Evolutionary conservation across 75 land plant genomes (phyloP).

Genomic region (Picea glauca): DNA sequence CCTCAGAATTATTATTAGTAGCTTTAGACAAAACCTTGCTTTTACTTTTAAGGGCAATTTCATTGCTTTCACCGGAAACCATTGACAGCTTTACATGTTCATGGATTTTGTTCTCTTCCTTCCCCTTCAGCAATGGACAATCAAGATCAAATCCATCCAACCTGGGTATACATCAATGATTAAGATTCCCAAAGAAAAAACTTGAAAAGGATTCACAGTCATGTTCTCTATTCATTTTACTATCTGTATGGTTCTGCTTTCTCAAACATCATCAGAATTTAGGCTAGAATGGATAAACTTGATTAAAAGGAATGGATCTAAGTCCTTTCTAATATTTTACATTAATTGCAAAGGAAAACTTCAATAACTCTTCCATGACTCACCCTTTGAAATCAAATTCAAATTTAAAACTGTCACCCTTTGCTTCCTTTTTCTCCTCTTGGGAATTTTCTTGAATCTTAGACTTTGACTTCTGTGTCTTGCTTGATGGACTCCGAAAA

Average conservation of each 20-base stretch:
- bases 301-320: neutral
- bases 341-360: neutral
- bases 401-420: conserved; percentile 3
- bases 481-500: conserved; percentile 4
- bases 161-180: neutral
- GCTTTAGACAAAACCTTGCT: neutral
- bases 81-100: neutral
- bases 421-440: conserved; percentile 3
- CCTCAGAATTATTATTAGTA: neutral
- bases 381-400: conserved; percentile 16
- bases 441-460: conserved; percentile 9
- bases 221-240: neutral
- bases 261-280: neutral
- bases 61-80: neutral
- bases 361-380: neutral
- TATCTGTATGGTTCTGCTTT: neutral
- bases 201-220: neutral
- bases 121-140: conserved; percentile 1
- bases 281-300: neutral
- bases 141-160: conserved; percentile 12
- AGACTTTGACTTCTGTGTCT: neutral
- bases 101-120: neutral
- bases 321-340: neutral
- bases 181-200: neutral
- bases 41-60: neutral